These are phyloP conservation scores for Acanthamoeba sp. DNA, from an alignment of 208 protist genomes.

Conservation along the genomic window DNA sequence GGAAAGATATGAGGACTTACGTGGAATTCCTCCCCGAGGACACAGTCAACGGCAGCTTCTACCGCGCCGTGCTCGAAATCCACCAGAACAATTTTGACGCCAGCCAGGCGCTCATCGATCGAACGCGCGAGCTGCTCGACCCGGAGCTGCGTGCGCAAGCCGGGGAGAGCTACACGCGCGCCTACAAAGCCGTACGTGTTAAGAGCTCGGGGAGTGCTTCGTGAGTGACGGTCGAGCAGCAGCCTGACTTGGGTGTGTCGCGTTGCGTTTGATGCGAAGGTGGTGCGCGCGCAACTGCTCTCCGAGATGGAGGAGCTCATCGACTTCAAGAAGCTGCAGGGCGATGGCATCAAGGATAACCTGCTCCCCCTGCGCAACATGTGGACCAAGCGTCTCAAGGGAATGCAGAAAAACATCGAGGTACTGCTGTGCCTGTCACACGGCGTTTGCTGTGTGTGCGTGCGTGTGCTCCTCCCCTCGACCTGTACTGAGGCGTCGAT, in stretches of 20 bases:
- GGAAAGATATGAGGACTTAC: conserved; percentile 83
- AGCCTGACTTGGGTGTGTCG: no score
- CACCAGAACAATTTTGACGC: conserved; percentile 87
- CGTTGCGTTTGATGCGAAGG: no score
- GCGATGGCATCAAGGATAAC: conserved; percentile 13
- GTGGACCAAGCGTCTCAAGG: conserved; percentile 94
- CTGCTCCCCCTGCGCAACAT: conserved; percentile 82
- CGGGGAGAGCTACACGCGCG: conserved; percentile 97
- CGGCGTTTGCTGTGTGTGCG: neutral
- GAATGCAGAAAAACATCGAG: conserved; percentile 94
- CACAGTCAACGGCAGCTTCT: conserved; percentile 95
- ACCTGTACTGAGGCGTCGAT: neutral
- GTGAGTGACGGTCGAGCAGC: no score
- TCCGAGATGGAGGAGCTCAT: conserved; percentile 99
- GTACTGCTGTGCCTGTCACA: conserved; percentile 80
- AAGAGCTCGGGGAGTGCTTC: no score
- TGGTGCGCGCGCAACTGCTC: conserved; percentile 98
- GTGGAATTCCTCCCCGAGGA: conserved; percentile 93
- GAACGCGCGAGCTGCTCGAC: conserved; percentile 95
- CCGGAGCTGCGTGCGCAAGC: conserved; percentile 96
- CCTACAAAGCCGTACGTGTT: conserved; percentile 93
- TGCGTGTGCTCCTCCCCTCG: neutral
- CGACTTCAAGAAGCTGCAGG: conserved; percentile 90
- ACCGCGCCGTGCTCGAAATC: conserved; percentile 87
- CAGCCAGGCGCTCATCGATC: conserved; percentile 86